These are phyloP conservation scores for Apium graveolens DNA, from an alignment of 129 eudicot genomes.

Conservation along the genomic window DNA sequence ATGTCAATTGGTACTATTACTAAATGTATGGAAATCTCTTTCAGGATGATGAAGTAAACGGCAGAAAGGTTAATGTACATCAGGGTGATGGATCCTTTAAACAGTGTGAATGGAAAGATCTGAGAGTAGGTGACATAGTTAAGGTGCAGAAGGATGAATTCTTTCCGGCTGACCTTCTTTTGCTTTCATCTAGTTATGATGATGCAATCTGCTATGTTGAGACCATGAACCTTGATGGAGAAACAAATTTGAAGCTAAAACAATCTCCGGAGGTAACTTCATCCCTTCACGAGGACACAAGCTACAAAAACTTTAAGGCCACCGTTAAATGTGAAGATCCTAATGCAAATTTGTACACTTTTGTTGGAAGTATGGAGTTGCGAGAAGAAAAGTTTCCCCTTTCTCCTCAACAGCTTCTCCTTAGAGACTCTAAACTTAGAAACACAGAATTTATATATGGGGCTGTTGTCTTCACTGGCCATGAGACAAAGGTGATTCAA, in stretches of 20 bases:
- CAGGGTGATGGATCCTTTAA: slow-evolving; percentile 30
- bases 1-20: neutral
- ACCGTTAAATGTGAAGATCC: slow-evolving; percentile 81
- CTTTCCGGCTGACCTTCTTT: neutral
- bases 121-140: neutral
- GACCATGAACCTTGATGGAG: slow-evolving; percentile 98
- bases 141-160: slow-evolving; percentile 7
- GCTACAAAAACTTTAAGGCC: slow-evolving; percentile 46
- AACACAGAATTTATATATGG: slow-evolving; percentile 84
- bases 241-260: slow-evolving; percentile 81
- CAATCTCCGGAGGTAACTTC: slow-evolving; percentile 73
- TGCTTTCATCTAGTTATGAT: slow-evolving; percentile 21
- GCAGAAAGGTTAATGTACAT: slow-evolving; percentile 71
- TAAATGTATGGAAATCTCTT: slow-evolving; percentile 3
- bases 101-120: neutral
- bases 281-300: slow-evolving; percentile 40
- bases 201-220: slow-evolving; percentile 88
- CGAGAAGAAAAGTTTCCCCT: slow-evolving; percentile 60
- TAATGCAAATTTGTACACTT: slow-evolving; percentile 68
- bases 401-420: slow-evolving; percentile 74
- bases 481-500: slow-evolving; percentile 89
- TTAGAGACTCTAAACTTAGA: slow-evolving; percentile 74
- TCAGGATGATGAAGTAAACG: slow-evolving; percentile 81
- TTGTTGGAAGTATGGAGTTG: slow-evolving; percentile 75
- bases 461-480: slow-evolving; percentile 86